Base-by-base conservation (phyloP, 1,139 yeast genomes). In the Geotrichum australiense region DNA sequence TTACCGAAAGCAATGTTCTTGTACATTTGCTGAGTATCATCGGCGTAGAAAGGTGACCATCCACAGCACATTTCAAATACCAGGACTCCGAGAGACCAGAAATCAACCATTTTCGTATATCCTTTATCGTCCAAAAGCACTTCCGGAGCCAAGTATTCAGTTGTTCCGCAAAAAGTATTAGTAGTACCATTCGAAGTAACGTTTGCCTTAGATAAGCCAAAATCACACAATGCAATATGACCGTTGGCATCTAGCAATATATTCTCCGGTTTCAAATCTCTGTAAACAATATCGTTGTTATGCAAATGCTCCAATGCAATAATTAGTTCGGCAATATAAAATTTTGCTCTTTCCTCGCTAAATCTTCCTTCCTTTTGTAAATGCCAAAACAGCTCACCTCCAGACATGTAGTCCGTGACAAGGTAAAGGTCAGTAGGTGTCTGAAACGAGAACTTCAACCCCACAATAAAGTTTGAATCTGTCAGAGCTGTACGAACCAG, bases 21-120 rank as follows among this genome's bases (percentile, higher is more conserved):
- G 68, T 91, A 91, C 97, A 91, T 91, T 64, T 89, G 96, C 67
- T 91, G 97, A 41, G 94, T 86, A 61, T 85, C 91, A 50, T 89
- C 96, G 32, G 97, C 97, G 59, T 86, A 89, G 62, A 91, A 91
- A 42, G 98, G 98, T n/a, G 95, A 83, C 97, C 97, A 91, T 32
- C 98, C 98, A 66, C 97, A 91, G 63, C 96, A 73, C 98, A 91
- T 91, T 62, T 91, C 98, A 61, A 84, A 91, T 35, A 91, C 70
- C 39, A 91, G 70, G 28, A 91, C 91, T 27, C 98, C 98, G 50
- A 91, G 70, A 1, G 97, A 91, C 98, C 98, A 91, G 80, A 95
- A 91, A 64, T 91, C 98, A 29, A 91, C 97, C 55, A 84, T 80
- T 61, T 94, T 77, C 5, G 97, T 87, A 63, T 91, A 91, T 2